A percentile compares a stretch with the other conserved stretches of the same genome.
phyloP scores from a whole-genome alignment of 176 grass and related monocot species.

The Urochloa ruziziensis region DNA sequence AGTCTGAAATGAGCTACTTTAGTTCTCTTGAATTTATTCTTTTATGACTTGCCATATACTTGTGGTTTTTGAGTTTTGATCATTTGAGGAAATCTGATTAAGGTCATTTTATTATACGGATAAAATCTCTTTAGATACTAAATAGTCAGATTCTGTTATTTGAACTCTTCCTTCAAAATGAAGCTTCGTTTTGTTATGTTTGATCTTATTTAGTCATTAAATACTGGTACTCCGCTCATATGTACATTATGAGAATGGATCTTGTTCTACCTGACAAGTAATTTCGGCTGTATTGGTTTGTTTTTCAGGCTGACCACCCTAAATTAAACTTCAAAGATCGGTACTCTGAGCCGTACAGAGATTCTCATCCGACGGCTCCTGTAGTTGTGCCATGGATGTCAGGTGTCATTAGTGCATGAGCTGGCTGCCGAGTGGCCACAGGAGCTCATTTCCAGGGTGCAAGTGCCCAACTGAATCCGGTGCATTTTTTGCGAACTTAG shows the following conservation, averaged over 20 bases:
- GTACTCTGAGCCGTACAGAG: constrained; percentile 75
- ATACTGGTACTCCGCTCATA: background rate
- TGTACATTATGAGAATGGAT: background rate
- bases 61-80: background rate
- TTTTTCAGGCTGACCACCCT: constrained; percentile 55
- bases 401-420: constrained; percentile 49
- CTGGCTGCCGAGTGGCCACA: background rate
- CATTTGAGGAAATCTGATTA: background rate
- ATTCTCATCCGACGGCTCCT: constrained; percentile 63
- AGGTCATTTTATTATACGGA: background rate
- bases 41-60: background rate
- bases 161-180: background rate
- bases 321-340: constrained; percentile 64
- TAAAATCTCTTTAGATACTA: background rate
- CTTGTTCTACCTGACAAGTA: background rate
- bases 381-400: constrained; percentile 74
- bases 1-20: background rate
- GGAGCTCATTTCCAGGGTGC: background rate
- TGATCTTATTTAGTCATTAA: background rate
- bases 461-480: background rate
- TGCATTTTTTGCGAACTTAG: background rate
- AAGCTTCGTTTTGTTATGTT: background rate
- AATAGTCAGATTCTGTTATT: background rate
- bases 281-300: background rate
- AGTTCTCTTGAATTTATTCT: background rate